Percentiles rank a stretch among this genome's conserved stretches.
Evolutionary conservation across 257 asterid species (phyloP).

Genomic region (Ilex aquifolium): DNA sequence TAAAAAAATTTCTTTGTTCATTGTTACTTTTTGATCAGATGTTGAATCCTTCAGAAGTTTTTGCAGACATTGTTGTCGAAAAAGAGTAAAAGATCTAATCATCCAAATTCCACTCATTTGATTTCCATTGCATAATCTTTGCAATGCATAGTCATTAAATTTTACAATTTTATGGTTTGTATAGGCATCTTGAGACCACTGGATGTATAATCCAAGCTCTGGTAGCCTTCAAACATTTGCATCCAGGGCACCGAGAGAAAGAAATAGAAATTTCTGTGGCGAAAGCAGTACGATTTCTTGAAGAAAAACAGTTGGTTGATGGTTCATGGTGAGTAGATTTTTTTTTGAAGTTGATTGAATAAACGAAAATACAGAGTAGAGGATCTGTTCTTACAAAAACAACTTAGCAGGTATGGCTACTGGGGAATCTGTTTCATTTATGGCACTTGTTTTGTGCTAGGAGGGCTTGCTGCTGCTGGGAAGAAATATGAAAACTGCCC

Average conservation of each 20-base stretch:
- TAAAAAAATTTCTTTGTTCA: neutral
- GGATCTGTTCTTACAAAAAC: neutral
- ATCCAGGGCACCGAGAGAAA: slow-evolving; percentile 63
- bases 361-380: neutral
- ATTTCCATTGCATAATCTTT: neutral
- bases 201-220: slow-evolving; percentile 52
- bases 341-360: neutral
- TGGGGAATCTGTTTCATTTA: slow-evolving; percentile 80
- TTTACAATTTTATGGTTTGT: slow-evolving; percentile 1
- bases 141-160: neutral
- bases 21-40: slow-evolving; percentile 18
- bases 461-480: slow-evolving; percentile 51
- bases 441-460: slow-evolving; percentile 55
- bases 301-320: slow-evolving; percentile 53
- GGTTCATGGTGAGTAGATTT: slow-evolving; percentile 61
- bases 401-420: slow-evolving; percentile 50
- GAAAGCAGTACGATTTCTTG: slow-evolving; percentile 42
- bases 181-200: slow-evolving; percentile 61
- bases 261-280: slow-evolving; percentile 54
- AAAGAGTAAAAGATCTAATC: slow-evolving; percentile 46
- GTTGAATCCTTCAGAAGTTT: slow-evolving; percentile 75
- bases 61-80: slow-evolving; percentile 76
- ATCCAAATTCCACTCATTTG: neutral
- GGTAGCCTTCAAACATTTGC: slow-evolving; percentile 41
- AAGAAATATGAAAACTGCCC: slow-evolving; percentile 48